Percentiles rank a stretch among this genome's conserved stretches.
Evolutionary conservation across 140 eudicot genomes (phyloP).

Genomic region (Senecio squalidus): DNA sequence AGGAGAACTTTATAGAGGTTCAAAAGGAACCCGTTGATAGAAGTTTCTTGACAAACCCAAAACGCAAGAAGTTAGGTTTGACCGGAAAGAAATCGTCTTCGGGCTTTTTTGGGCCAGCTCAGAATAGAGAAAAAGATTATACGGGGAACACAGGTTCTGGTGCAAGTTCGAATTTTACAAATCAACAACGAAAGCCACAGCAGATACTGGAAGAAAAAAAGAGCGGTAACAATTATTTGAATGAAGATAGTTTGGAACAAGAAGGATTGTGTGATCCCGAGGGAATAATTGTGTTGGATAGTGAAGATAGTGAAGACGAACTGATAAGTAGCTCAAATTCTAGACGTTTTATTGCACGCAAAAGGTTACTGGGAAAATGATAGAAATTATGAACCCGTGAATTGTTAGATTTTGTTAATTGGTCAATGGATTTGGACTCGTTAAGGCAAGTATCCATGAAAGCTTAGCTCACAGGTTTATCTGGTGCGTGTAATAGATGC

Average conservation of each 20-base stretch:
- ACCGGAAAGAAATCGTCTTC: slow-evolving; percentile 32
- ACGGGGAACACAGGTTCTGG: slow-evolving; percentile 24
- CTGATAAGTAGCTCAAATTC: slow-evolving; percentile 8
- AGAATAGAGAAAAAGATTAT: slow-evolving; percentile 13
- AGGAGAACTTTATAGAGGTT: slow-evolving; percentile 5
- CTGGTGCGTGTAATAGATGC: too few relatives aligned
- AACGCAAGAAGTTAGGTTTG: slow-evolving; percentile 49
- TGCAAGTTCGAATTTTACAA: neutral
- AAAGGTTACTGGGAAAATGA: too few relatives aligned
- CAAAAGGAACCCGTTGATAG: slow-evolving; percentile 24
- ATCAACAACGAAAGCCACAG: slow-evolving; percentile 32
- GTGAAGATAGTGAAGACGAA: slow-evolving; percentile 80
- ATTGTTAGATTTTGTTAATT: too few relatives aligned
- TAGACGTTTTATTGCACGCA: slow-evolving; percentile 44
- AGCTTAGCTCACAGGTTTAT: too few relatives aligned
- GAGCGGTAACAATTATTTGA: neutral
- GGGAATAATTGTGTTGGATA: slow-evolving; percentile 52
- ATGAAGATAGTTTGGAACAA: slow-evolving; percentile 1
- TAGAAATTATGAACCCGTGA: too few relatives aligned
- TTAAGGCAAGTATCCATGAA: too few relatives aligned
- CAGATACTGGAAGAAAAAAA: slow-evolving; percentile 13
- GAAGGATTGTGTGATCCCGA: slow-evolving; percentile 23
- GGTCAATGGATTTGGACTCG: too few relatives aligned
- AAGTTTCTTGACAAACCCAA: slow-evolving; percentile 20
- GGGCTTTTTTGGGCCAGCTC: too few relatives aligned